These are phyloP conservation scores for Penicillium nucicola DNA, from an alignment of 495 filamentous ascomycete genomes.

Conservation along the genomic window DNA sequence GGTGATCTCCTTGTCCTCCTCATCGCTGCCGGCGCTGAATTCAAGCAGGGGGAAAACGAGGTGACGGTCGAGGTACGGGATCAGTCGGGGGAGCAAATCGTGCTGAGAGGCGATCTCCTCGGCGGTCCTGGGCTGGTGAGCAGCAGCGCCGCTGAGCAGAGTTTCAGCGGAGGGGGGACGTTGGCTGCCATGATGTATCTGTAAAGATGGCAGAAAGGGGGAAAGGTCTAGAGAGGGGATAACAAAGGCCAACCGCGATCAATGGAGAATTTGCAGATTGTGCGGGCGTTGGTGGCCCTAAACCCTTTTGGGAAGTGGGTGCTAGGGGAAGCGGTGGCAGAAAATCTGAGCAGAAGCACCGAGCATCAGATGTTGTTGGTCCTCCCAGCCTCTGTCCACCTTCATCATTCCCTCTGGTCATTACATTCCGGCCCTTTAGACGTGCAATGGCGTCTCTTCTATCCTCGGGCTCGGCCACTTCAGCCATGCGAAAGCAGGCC, in stretches of 20 bases:
- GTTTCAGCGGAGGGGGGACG: slow-evolving; percentile 50
- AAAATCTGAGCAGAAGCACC: slow-evolving; percentile 20
- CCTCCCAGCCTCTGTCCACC: slow-evolving; percentile 12
- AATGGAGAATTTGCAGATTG: slow-evolving; percentile 36
- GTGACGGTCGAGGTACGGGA: slow-evolving; percentile 92
- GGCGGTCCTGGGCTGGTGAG: slow-evolving; percentile 42
- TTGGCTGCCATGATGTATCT: slow-evolving; percentile 63
- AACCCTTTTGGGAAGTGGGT: slow-evolving; percentile 25
- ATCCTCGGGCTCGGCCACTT: slow-evolving; percentile 30
- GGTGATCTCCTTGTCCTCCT: slow-evolving; percentile 64
- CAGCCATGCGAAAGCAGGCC: slow-evolving; percentile 36
- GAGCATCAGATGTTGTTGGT: slow-evolving; percentile 26
- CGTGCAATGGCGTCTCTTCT: slow-evolving; percentile 36
- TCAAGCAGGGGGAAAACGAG: slow-evolving; percentile 91
- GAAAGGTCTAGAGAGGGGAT: slow-evolving; percentile 9
- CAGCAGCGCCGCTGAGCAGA: slow-evolving; percentile 52
- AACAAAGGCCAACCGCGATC: slow-evolving; percentile 18
- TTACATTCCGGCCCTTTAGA: slow-evolving; percentile 6
- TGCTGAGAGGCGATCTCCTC: slow-evolving; percentile 61
- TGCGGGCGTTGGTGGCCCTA: slow-evolving; percentile 42
- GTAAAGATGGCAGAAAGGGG: slow-evolving; percentile 13
- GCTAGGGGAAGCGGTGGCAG: slow-evolving; percentile 26
- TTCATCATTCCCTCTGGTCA: slow-evolving; percentile 13
- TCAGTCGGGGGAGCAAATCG: slow-evolving; percentile 84
- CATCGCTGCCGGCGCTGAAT: slow-evolving; percentile 62